phyloP scores from a whole-genome alignment of 2,329 filamentous ascomycete species.

The Grosmannia serpens region DNA sequence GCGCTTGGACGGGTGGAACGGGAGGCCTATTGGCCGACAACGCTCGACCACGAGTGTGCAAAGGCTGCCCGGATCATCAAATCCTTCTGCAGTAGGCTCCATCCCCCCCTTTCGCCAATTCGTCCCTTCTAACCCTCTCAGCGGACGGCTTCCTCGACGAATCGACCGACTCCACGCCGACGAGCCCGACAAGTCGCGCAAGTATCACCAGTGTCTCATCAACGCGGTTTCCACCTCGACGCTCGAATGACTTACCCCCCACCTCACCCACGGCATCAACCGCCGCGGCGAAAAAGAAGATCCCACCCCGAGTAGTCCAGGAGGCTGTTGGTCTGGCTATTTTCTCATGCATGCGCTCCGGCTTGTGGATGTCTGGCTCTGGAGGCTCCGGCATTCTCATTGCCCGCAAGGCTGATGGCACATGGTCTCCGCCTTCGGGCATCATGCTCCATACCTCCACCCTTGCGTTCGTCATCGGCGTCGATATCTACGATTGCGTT shows the following conservation, averaged over 20 bases:
- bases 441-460: slow-evolving; percentile 84
- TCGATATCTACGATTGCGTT: slow-evolving; percentile 94
- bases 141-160: slow-evolving; percentile 45
- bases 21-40: slow-evolving; percentile 68
- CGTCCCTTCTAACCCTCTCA: slow-evolving; percentile 18
- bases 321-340: slow-evolving; percentile 85
- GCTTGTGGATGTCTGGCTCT: slow-evolving; percentile 82
- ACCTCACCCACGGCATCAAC: slow-evolving; percentile 20
- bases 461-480: slow-evolving; percentile 78
- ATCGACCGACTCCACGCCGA: slow-evolving; percentile 21
- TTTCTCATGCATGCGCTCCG: slow-evolving; percentile 91
- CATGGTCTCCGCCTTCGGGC: slow-evolving; percentile 61
- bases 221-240: slow-evolving; percentile 5
- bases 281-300: slow-evolving; percentile 59
- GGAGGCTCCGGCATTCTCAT: slow-evolving; percentile 83
- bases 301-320: slow-evolving; percentile 73
- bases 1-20: slow-evolving; percentile 35
- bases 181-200: slow-evolving; percentile 14
- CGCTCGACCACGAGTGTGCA: slow-evolving; percentile 63
- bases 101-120: slow-evolving; percentile 3
- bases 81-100: slow-evolving; percentile 76
- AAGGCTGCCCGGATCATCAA: slow-evolving; percentile 67
- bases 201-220: slow-evolving; percentile 10
- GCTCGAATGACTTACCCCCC: slow-evolving; percentile 2
- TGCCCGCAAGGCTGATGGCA: slow-evolving; percentile 68